phyloP scores from a whole-genome alignment of 192 early-diverging fungal species.

The Paraglomus occultum region DNA sequence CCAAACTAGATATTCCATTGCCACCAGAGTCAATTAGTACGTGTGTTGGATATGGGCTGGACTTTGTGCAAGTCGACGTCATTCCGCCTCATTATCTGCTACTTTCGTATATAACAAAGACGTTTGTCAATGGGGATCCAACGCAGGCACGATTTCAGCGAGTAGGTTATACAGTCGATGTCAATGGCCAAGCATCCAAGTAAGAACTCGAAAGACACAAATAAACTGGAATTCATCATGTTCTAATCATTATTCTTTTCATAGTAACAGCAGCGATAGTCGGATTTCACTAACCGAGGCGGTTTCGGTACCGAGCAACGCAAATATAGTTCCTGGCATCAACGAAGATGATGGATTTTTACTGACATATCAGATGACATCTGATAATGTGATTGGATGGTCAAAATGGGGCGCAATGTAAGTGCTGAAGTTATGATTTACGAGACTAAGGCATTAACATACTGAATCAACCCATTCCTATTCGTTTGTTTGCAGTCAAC shows the following conservation, averaged over 20 bases:
- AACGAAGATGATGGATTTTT: conserved; percentile 6
- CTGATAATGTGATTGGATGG: neutral
- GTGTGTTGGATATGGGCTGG: neutral
- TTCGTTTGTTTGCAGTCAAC: neutral
- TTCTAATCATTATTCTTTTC: neutral
- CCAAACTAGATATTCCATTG: neutral
- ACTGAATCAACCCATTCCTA: neutral
- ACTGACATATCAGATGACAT: neutral
- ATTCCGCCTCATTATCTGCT: neutral
- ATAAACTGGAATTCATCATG: neutral
- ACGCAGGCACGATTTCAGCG: neutral
- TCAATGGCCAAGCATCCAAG: neutral
- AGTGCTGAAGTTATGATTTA: neutral
- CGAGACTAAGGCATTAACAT: neutral
- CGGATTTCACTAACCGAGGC: neutral
- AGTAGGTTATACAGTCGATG: neutral
- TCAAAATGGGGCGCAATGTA: neutral
- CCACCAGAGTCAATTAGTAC: neutral
- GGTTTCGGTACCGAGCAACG: neutral
- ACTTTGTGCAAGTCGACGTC: neutral
- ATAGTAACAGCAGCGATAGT: neutral
- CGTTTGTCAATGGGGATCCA: neutral
- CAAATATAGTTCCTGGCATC: neutral
- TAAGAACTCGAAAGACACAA: neutral
- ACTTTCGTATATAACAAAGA: conserved; percentile 7